Evolutionary conservation across 139 green algal species (phyloP).

Genomic region (Chlorella sp.): DNA sequence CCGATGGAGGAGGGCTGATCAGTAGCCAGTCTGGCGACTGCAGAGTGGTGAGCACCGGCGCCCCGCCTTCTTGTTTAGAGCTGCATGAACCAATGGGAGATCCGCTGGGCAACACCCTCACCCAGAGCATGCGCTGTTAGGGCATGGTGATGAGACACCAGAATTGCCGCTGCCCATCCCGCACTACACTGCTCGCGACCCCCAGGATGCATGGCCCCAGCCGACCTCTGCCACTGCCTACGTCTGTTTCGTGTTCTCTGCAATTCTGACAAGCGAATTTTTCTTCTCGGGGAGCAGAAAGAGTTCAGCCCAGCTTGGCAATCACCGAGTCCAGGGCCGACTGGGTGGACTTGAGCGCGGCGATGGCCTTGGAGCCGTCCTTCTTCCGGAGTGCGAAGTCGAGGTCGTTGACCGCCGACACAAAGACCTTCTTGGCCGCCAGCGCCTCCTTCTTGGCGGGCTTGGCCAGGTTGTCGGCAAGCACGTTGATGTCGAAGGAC

Average conservation of each 20-base stretch:
- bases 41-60: too few species aligned
- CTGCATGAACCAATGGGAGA: too few species aligned
- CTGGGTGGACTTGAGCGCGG: constrained; percentile 57
- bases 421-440: constrained; percentile 73
- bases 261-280: background rate
- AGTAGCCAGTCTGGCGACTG: too few species aligned
- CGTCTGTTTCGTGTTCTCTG: background rate
- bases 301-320: constrained; percentile 41
- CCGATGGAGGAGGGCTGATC: too few species aligned
- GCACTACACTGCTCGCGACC: background rate
- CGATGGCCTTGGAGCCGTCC: constrained; percentile 64
- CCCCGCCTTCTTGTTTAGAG: too few species aligned
- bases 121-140: background rate
- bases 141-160: background rate
- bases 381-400: constrained; percentile 89
- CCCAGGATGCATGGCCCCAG: background rate
- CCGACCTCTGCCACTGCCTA: background rate
- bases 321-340: constrained; percentile 63
- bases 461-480: constrained; percentile 76
- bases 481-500: constrained; percentile 88
- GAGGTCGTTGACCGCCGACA: constrained; percentile 75
- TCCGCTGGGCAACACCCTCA: too few species aligned
- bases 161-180: background rate
- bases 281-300: background rate
- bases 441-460: constrained; percentile 74